phyloP scores from a whole-genome alignment of 2,329 filamentous ascomycete genomes.

The Penicillium sp. region DNA sequence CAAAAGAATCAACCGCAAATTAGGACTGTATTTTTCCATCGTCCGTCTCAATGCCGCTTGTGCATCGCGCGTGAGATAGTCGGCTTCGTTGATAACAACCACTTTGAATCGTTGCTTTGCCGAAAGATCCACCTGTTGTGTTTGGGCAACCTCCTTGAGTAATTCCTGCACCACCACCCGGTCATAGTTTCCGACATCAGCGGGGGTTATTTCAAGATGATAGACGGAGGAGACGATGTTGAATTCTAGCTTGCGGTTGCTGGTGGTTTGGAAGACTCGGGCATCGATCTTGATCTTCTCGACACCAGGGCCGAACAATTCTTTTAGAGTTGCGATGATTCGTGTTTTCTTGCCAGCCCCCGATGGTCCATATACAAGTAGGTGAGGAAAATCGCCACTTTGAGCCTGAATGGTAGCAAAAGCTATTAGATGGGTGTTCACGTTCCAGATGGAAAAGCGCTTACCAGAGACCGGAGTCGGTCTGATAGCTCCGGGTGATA shows the following conservation, averaged over 20 bases:
- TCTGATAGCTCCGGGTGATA: constrained; percentile 88
- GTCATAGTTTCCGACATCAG: constrained; percentile 93
- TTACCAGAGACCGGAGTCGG: constrained; percentile 76
- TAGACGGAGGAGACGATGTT: constrained; percentile 97
- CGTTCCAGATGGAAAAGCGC: neutral
- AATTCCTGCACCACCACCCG: constrained; percentile 92
- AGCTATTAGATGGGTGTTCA: constrained; percentile 7
- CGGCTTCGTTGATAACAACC: constrained; percentile 97
- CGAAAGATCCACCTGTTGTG: constrained; percentile 91
- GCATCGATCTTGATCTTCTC: constrained; percentile 99
- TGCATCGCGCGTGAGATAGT: constrained; percentile 86
- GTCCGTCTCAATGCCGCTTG: constrained; percentile 90
- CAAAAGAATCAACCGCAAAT: constrained; percentile 81
- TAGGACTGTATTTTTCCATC: constrained; percentile 99
- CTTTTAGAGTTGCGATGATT: constrained; percentile 89
- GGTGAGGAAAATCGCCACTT: constrained; percentile 94
- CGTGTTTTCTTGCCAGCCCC: constrained; percentile 97
- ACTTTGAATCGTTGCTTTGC: constrained; percentile 96
- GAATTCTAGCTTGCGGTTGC: constrained; percentile 97
- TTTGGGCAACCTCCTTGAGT: constrained; percentile 95
- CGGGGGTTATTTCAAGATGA: constrained; percentile 96
- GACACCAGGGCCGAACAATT: constrained; percentile 91
- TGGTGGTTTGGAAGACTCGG: constrained; percentile 89
- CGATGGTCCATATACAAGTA: constrained; percentile 93
- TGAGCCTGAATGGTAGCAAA: constrained; percentile 60